These are phyloP conservation scores for Aegilops sharonensis DNA, from an alignment of 176 grass and related monocot genomes.

Conservation along the genomic window DNA sequence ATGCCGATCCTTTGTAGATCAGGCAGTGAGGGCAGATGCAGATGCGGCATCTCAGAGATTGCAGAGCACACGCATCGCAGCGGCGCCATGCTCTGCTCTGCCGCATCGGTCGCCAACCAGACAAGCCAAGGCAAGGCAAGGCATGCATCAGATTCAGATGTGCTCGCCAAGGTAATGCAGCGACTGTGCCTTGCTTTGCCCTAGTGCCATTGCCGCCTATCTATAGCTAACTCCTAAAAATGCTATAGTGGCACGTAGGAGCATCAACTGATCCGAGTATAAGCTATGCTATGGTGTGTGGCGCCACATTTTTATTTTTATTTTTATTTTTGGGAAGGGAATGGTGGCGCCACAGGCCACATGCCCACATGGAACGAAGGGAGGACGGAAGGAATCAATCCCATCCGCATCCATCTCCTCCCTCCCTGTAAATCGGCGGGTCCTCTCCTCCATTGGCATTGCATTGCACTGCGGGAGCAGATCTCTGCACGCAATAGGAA, in stretches of 20 bases:
- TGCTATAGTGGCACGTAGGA: background rate
- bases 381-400: constrained; percentile 6
- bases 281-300: background rate
- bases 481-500: background rate
- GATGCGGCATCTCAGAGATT: background rate
- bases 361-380: no score
- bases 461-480: background rate
- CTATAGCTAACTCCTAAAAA: background rate
- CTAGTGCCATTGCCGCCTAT: background rate
- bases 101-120: background rate
- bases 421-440: background rate
- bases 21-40: background rate
- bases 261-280: background rate
- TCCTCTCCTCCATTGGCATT: background rate
- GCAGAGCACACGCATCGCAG: constrained; percentile 7
- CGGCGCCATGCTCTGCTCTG: background rate
- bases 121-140: background rate
- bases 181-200: background rate
- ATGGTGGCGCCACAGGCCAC: no score
- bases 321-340: no score
- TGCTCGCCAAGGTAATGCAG: background rate
- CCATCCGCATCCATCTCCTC: background rate
- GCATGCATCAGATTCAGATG: constrained; percentile 25
- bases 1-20: background rate
- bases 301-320: background rate